Evolutionary conservation across 2,329 filamentous ascomycete genomes (phyloP).

Genomic region (Arthrobotrys sphaeroides): DNA sequence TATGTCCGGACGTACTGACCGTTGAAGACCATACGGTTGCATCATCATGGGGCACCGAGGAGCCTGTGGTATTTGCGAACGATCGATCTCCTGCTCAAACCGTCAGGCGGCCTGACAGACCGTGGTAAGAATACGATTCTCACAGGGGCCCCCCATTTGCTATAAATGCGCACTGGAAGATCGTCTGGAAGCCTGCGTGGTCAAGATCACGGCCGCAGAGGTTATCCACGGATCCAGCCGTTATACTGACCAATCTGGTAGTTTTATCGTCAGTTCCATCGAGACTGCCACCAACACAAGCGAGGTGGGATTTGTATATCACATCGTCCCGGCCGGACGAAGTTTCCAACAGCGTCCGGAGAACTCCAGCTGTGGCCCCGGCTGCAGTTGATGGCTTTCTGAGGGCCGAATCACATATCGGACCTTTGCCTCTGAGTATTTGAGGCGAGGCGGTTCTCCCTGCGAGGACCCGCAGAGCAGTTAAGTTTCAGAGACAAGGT

Average conservation of each 20-base stretch:
- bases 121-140: background rate
- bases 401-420: background rate
- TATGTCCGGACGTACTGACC: background rate
- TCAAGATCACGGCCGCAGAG: background rate
- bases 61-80: background rate
- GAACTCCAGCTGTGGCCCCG: conserved; percentile 10
- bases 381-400: conserved; percentile 17
- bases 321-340: background rate
- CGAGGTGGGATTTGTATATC: conserved; percentile 4
- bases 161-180: conserved; percentile 7
- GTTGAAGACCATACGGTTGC: background rate
- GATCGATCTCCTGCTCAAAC: background rate
- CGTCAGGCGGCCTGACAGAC: background rate
- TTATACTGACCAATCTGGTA: conserved; percentile 18
- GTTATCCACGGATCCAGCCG: background rate
- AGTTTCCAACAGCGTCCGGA: background rate
- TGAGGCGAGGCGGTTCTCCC: background rate
- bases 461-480: background rate
- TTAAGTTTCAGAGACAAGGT: conserved; percentile 25
- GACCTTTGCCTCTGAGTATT: background rate
- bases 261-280: background rate
- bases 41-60: background rate
- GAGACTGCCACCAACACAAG: conserved; percentile 12
- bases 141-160: background rate
- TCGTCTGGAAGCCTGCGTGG: background rate